A percentile compares a stretch with the other conserved stretches of the same genome.
phyloP scores from a whole-genome alignment of 139 green algal genomes.

The Volvox reticuliferus region DNA sequence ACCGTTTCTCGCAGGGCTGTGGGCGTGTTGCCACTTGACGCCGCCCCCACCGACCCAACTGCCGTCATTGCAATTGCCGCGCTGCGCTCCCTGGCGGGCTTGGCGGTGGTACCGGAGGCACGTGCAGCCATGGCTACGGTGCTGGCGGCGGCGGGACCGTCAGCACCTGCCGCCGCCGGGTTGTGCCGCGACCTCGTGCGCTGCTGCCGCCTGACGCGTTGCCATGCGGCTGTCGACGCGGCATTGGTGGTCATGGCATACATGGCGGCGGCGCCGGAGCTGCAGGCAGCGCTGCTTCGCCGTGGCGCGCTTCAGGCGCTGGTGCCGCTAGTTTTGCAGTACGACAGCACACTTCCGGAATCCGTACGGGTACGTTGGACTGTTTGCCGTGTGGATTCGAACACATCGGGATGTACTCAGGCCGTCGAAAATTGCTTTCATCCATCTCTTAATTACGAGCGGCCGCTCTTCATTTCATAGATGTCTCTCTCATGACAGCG shows the following conservation, averaged over 20 bases:
- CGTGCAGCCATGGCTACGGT: slow-evolving; percentile 23
- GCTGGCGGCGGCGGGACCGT: background rate
- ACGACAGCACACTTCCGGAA: slow-evolving; percentile 78
- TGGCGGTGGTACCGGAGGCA: slow-evolving; percentile 72
- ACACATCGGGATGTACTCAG: no score
- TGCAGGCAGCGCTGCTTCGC: slow-evolving; percentile 78
- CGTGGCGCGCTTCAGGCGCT: slow-evolving; percentile 72
- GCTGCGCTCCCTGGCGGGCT: slow-evolving; percentile 77
- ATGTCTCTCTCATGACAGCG: no score
- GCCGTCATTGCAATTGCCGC: slow-evolving; percentile 70
- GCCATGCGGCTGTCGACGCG: slow-evolving; percentile 79
- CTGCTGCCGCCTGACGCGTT: slow-evolving; percentile 64
- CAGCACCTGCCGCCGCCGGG: background rate
- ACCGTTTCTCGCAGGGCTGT: background rate
- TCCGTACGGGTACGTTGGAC: slow-evolving; percentile 31
- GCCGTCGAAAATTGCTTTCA: no score
- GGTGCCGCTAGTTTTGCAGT: slow-evolving; percentile 86
- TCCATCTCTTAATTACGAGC: no score
- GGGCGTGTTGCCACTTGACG: slow-evolving; percentile 72
- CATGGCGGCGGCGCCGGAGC: slow-evolving; percentile 58
- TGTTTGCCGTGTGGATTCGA: no score
- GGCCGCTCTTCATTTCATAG: no score
- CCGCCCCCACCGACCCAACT: slow-evolving; percentile 50
- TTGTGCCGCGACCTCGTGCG: slow-evolving; percentile 64
- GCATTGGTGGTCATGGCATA: slow-evolving; percentile 77